phyloP scores from a whole-genome alignment of 192 early-diverging fungal genomes.

The Phycomyces nitens region DNA sequence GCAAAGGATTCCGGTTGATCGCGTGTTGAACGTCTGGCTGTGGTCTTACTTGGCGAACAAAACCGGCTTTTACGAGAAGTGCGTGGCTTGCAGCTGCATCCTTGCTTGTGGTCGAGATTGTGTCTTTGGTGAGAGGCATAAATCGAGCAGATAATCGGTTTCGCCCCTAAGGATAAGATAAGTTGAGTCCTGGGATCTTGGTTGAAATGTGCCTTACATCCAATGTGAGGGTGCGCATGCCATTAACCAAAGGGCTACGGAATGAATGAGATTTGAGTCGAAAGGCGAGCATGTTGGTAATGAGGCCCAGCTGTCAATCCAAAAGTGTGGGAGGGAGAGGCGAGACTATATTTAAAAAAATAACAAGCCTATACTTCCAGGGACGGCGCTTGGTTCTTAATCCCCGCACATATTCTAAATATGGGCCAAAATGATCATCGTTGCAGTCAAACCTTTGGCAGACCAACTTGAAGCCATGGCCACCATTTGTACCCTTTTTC shows the following conservation, averaged over 20 bases:
- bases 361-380: too few species aligned
- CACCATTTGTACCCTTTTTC: too few species aligned
- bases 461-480: too few species aligned
- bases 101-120: slow-evolving; percentile 1
- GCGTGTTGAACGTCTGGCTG: neutral
- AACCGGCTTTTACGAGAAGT: slow-evolving; percentile 62
- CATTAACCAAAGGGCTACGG: neutral
- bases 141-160: slow-evolving; percentile 33
- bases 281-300: neutral
- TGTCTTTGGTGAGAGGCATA: slow-evolving; percentile 38
- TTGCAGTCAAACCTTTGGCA: too few species aligned
- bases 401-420: too few species aligned
- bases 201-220: neutral
- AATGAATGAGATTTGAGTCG: neutral
- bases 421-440: too few species aligned
- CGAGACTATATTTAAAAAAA: too few species aligned
- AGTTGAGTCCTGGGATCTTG: neutral
- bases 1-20: neutral
- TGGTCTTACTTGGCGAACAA: slow-evolving; percentile 65
- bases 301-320: neutral
- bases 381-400: too few species aligned
- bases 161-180: slow-evolving; percentile 10
- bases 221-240: neutral
- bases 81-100: slow-evolving; percentile 43
- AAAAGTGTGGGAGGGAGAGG: too few species aligned